Conservation (phyloP, 2,329 filamentous ascomycete genomes). For the Fusarium aywerte region DNA sequence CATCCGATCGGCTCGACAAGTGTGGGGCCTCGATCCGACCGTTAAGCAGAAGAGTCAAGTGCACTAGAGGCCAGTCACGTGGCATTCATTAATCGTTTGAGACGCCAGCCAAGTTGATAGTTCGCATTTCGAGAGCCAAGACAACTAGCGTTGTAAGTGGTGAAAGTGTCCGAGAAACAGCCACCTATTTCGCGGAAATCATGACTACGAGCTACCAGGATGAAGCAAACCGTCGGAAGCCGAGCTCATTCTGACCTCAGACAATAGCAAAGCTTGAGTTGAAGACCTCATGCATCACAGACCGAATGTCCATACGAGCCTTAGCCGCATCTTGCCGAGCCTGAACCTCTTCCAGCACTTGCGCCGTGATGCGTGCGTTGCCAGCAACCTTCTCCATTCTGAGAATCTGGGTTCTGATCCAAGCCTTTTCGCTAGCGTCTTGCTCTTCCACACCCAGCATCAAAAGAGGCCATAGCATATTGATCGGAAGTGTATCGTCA, state of each 20-base stretch:
- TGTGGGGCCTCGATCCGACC: conserved; percentile 44
- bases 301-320: conserved; percentile 56
- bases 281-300: conserved; percentile 61
- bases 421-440: conserved; percentile 57
- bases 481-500: conserved; percentile 62
- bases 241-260: conserved; percentile 9
- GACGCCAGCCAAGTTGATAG: conserved; percentile 4
- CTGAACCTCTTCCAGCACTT: conserved; percentile 60
- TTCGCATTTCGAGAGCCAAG: neutral
- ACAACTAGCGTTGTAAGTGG: neutral
- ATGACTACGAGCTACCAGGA: neutral
- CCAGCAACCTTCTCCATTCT: conserved; percentile 58
- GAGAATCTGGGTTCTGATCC: conserved; percentile 63
- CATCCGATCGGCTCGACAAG: conserved; percentile 45
- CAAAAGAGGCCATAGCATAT: conserved; percentile 67
- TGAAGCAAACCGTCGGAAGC: neutral
- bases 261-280: conserved; percentile 65
- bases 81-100: conserved; percentile 3
- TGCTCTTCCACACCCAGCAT: conserved; percentile 67
- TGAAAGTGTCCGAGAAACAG: neutral
- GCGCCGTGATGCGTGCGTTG: conserved; percentile 58
- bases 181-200: neutral
- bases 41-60: conserved; percentile 2
- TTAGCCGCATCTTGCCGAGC: conserved; percentile 55
- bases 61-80: conserved; percentile 13